Conservation (phyloP, 2,329 filamentous ascomycete species). For the Tolypocladium endophyticum region DNA sequence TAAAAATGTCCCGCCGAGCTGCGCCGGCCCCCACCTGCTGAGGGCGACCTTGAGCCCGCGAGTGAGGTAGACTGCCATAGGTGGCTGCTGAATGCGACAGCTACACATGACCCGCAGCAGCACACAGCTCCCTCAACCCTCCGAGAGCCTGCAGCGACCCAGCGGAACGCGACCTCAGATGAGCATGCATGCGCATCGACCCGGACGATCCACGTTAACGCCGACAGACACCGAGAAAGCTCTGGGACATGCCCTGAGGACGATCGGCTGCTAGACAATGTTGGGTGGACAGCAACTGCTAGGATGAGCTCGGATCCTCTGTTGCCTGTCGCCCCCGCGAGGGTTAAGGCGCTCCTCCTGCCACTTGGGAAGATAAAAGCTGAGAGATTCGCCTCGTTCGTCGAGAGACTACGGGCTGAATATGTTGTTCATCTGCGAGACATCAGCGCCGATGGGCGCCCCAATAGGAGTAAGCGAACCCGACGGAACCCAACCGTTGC, state of each 20-base stretch:
- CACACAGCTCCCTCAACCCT: not conserved
- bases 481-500: not conserved
- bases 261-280: conserved; percentile 14
- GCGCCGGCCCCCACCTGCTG: not conserved
- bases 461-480: conserved; percentile 62
- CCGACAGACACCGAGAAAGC: not conserved
- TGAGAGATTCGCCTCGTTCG: conserved; percentile 68
- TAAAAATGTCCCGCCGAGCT: conserved; percentile 5
- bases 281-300: conserved; percentile 30
- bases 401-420: conserved; percentile 66
- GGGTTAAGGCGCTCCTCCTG: conserved; percentile 77
- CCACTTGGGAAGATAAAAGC: conserved; percentile 80
- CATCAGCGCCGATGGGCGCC: conserved; percentile 72
- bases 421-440: conserved; percentile 77
- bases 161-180: not conserved
- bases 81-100: not conserved
- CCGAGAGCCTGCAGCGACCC: not conserved
- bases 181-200: not conserved
- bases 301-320: conserved; percentile 83
- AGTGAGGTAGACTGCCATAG: not conserved
- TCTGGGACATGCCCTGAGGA: not conserved
- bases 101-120: not conserved
- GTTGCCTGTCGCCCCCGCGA: conserved; percentile 82
- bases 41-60: not conserved
- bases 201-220: not conserved